Percentiles rank a stretch among this genome's conserved stretches.
phyloP scores from a whole-genome alignment of 176 grass and related monocot genomes.

The Oryza glaberrima region DNA sequence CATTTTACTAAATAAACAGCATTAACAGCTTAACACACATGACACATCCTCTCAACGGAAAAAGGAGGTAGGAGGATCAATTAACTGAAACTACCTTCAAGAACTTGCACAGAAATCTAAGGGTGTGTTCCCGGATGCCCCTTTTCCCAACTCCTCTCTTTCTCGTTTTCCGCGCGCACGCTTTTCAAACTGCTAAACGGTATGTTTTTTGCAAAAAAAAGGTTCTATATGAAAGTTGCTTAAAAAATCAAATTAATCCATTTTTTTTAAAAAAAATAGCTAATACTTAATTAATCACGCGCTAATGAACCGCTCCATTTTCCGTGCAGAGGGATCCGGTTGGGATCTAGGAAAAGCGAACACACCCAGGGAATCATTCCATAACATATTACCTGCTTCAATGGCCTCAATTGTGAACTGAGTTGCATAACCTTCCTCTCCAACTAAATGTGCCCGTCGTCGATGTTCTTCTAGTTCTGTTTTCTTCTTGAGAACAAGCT shows the following conservation, averaged over 20 bases:
- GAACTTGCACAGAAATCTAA: background rate
- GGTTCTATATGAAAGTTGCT: too few relatives aligned
- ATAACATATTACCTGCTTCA: slow-evolving; percentile 58
- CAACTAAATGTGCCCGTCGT: slow-evolving; percentile 53
- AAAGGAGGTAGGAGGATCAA: background rate
- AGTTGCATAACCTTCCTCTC: slow-evolving; percentile 39
- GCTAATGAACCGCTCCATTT: too few relatives aligned
- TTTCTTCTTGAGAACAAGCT: slow-evolving; percentile 77
- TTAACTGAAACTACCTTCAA: background rate
- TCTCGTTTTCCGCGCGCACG: too few relatives aligned
- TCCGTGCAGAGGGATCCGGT: too few relatives aligned
- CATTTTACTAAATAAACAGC: slow-evolving; percentile 29
- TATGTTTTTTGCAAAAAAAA: too few relatives aligned
- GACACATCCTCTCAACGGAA: background rate
- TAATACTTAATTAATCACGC: too few relatives aligned
- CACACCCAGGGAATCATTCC: background rate
- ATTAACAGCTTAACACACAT: background rate
- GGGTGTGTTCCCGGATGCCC: background rate
- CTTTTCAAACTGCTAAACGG: too few relatives aligned
- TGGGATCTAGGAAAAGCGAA: too few relatives aligned
- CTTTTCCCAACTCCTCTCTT: too few relatives aligned
- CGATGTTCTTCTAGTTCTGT: slow-evolving; percentile 72
- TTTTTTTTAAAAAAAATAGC: too few relatives aligned
- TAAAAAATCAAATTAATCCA: too few relatives aligned
- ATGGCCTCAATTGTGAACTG: slow-evolving; percentile 65